Evolutionary conservation across 345 rosid species (phyloP), one percentile per base, ranked within the genome.

Genomic region (Capsella bursapastoris): DNA sequence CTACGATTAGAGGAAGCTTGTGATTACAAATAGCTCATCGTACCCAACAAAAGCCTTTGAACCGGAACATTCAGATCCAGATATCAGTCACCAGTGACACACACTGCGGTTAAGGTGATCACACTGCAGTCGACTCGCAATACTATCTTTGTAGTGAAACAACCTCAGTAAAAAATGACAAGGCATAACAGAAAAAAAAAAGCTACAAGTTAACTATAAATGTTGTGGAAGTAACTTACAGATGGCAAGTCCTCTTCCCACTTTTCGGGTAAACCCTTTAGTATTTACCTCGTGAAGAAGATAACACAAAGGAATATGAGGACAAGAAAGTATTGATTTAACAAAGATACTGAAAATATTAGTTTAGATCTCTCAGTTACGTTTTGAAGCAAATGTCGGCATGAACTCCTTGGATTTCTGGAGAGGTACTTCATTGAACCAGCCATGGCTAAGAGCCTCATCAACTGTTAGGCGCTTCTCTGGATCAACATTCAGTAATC

Each of bases 391-490:
- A 51, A 88, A 84, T 47, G 90, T 91, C 49, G 94, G 98, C 91
- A 89, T 87, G 55, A 85, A 79, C 41, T 90, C 93, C 80, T 86
- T 89, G 12, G 84, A 71, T 65, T 87, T 88, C 37, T 92, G 88
- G 8, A 83, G 85, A 73, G 98, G 97, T 52, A 73, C 84, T 78
- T 93, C 97, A 15, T 1, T 59, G 79, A 93, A 93, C 97, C 97
- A 93, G 7, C 82, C 78, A 74, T 93, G 98, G 75, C 84, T 82
- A 48, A 90, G 85, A 15, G 98, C 97, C 47, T 67, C 94, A 43
- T 85, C 94, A 16, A 76, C 98, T 38, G 97, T 84, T 71, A 93
- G 81, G 38, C 98, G 82, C 98, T 83, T 85, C 75, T 84, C 87
- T 27, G 97, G 97, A 58, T 90, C 91, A 66, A 77, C 84, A 9